Percentiles rank a stretch among this genome's conserved stretches.
Evolutionary conservation across 2,329 filamentous ascomycete genomes (phyloP).

Genomic region (Blastomyces parvus): DNA sequence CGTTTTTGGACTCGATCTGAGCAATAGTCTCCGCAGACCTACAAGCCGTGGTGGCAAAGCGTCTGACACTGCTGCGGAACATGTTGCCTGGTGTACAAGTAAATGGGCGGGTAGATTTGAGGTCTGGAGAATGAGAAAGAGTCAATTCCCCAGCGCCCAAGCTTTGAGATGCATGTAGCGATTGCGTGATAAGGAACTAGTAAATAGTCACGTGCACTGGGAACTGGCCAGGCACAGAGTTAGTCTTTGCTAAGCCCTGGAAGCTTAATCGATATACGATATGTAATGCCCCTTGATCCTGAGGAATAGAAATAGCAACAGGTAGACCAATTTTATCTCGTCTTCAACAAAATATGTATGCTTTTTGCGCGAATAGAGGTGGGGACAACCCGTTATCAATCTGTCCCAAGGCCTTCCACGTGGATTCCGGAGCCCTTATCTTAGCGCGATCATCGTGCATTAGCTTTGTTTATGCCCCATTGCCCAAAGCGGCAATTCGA

Average conservation of each 20-base stretch:
- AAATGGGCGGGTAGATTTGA: neutral
- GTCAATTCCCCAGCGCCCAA: neutral
- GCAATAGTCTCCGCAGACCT: constrained; percentile 42
- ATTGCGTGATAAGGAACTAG: neutral
- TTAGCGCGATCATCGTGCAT: constrained; percentile 15
- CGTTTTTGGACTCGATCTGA: constrained; percentile 41
- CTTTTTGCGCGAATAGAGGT: neutral
- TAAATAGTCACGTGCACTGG: neutral
- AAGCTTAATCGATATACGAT: neutral
- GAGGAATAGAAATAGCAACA: neutral
- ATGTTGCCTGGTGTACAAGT: constrained; percentile 38
- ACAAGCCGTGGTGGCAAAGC: constrained; percentile 55
- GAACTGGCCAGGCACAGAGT: neutral
- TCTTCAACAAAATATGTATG: neutral
- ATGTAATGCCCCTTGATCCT: neutral
- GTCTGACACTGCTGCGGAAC: constrained; percentile 60
- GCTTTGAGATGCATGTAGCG: neutral
- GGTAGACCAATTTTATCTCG: neutral
- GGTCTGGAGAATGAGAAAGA: neutral
- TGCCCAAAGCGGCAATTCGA: neutral
- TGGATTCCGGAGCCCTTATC: constrained; percentile 26
- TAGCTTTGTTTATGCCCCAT: constrained; percentile 19
- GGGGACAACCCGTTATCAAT: neutral
- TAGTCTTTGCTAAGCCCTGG: no score
- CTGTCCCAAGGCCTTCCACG: neutral